Evolutionary conservation across 2,329 filamentous ascomycete genomes (phyloP).

Genomic region (Cercospora citrullina): DNA sequence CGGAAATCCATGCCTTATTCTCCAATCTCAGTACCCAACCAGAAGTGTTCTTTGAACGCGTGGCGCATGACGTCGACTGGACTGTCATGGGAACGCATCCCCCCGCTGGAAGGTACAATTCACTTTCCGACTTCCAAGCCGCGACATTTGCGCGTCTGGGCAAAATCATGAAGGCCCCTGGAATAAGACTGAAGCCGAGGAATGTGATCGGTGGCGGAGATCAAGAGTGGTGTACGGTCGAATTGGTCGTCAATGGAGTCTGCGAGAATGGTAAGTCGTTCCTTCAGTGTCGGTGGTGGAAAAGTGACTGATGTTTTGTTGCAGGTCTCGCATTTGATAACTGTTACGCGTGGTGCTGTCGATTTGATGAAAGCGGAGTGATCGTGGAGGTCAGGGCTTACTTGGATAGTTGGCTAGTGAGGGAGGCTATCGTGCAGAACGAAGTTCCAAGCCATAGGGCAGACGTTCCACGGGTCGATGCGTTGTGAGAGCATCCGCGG

Average conservation of each 20-base stretch:
- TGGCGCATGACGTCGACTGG: constrained; percentile 26
- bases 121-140: constrained; percentile 18
- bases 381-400: constrained; percentile 29
- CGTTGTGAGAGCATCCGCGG: not conserved
- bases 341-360: constrained; percentile 26
- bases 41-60: constrained; percentile 17
- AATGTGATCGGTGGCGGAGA: constrained; percentile 28
- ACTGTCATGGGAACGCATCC: constrained; percentile 28
- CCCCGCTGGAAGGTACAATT: constrained; percentile 21
- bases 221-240: constrained; percentile 24
- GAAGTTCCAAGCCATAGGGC: constrained; percentile 20
- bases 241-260: constrained; percentile 20
- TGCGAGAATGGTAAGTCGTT: constrained; percentile 21
- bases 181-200: constrained; percentile 19
- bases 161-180: constrained; percentile 21
- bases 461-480: constrained; percentile 11
- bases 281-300: too few relatives aligned
- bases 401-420: constrained; percentile 24
- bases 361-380: constrained; percentile 20
- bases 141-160: constrained; percentile 17
- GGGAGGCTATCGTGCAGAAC: constrained; percentile 25
- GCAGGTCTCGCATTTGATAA: constrained; percentile 25
- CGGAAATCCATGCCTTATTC: constrained; percentile 20
- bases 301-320: not conserved
- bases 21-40: constrained; percentile 17